Base-by-base conservation (phyloP, 208 protist genomes). In the Angomonas ambiguus region DNA sequence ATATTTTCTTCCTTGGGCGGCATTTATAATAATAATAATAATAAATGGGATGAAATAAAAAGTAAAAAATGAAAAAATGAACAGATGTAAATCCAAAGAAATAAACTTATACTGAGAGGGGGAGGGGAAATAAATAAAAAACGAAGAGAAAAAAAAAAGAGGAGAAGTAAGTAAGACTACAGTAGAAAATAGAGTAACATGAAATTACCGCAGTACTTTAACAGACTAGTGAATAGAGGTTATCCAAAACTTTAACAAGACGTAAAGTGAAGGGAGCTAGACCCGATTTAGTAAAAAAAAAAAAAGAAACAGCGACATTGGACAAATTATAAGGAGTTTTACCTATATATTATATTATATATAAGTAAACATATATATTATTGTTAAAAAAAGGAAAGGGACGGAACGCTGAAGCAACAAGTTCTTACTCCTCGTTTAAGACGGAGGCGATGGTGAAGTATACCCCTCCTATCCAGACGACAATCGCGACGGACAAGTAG, bases 391-490 rank as follows among this genome's bases (percentile, higher is more conserved):
- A 41, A 66, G 16, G 8, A 16, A 16, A 16, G 16, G 16, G 38
- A 56, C 18, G 5, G 49, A n/a, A 56, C 8, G 22, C 8, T 28
- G 25, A 24, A 56, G 22, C 11, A 56, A 5, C 16, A 5, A 22
- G n/a, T 28, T 4, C 2, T 62, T 42, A 62, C 2, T 31, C 11
- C 10, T 57, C 55, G 0, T 11, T 56, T 18, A 77, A 67, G 0
- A 81, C 56, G 1, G 75, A 70, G 6, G 51, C 24, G 10, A 76
- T 30, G 3, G 79, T 83, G 67, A 69, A 85, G 62, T 84, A 85
- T 56, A 85, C 67, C 11, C 83, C 84, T 5, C 78, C 77, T 13
- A 86, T 30, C 81, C 72, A 86, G 0, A 92, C 67, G 25, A 77
- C 49, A 0, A 77, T 5, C 0, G 80, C 70, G 4, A 90, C 65